Percentiles rank a stretch among this genome's conserved stretches.
These are phyloP conservation scores for Echeveria elegans DNA, from an alignment of 164 flowering plant species.

Conservation along the genomic window DNA sequence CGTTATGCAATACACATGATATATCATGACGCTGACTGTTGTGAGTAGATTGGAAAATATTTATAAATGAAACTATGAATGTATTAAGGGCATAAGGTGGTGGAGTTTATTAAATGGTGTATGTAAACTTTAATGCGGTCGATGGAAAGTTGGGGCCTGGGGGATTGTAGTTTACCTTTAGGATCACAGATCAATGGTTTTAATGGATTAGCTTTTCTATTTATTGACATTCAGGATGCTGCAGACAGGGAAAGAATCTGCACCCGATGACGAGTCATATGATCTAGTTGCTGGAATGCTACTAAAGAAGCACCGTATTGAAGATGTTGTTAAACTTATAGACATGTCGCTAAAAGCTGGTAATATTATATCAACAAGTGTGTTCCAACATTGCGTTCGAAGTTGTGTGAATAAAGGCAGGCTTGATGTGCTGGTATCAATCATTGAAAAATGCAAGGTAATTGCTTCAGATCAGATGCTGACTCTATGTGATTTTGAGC, in stretches of 20 bases:
- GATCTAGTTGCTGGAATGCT: conserved; percentile 59
- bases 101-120: background rate
- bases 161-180: background rate
- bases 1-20: too few species aligned
- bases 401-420: conserved; percentile 55
- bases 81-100: too few species aligned
- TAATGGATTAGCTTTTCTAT: conserved; percentile 20
- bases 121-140: background rate
- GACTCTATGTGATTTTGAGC: background rate
- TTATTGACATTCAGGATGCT: conserved; percentile 67
- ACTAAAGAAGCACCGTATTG: conserved; percentile 41
- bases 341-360: conserved; percentile 73
- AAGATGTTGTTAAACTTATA: conserved; percentile 67
- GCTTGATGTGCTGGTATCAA: conserved; percentile 65
- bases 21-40: too few species aligned
- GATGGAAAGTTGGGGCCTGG: background rate
- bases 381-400: conserved; percentile 50
- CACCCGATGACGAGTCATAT: conserved; percentile 82
- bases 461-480: background rate
- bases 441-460: conserved; percentile 96
- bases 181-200: background rate
- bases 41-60: too few species aligned
- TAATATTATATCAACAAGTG: conserved; percentile 43
- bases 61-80: too few species aligned
- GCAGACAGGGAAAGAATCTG: conserved; percentile 52